phyloP scores from a whole-genome alignment of 2,329 filamentous ascomycete species.

The Penicillium fuscoglaucum region DNA sequence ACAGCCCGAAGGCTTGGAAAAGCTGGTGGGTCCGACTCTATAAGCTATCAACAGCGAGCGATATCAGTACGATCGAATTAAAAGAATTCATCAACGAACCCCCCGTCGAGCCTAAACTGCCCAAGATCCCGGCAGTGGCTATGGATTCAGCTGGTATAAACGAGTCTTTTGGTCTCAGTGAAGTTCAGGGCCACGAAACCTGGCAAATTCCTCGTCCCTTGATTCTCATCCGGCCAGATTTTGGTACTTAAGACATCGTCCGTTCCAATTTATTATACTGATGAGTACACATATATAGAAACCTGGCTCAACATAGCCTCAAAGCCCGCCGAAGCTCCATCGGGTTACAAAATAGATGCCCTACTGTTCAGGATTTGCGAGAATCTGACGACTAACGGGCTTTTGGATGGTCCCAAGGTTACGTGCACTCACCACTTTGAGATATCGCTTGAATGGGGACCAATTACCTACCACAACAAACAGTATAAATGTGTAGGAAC shows the following conservation, averaged over 20 bases:
- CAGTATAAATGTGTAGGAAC: neutral
- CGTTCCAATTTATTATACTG: neutral
- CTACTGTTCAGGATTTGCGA: neutral
- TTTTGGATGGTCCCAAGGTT: neutral
- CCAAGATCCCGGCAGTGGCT: neutral
- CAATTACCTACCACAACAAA: neutral
- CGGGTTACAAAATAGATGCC: neutral
- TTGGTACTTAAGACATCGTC: neutral
- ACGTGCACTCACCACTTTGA: neutral
- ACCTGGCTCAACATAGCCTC: neutral
- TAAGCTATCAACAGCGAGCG: neutral
- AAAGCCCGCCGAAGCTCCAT: neutral
- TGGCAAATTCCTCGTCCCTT: neutral
- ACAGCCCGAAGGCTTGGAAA: neutral
- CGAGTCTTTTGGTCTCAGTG: neutral
- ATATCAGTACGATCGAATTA: neutral
- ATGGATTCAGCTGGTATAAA: neutral
- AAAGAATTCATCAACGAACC: neutral
- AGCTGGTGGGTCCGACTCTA: neutral
- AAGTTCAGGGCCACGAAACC: neutral
- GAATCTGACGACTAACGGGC: neutral
- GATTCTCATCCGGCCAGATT: neutral
- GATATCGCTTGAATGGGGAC: neutral
- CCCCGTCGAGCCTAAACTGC: neutral
- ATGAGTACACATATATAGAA: neutral